Evolutionary conservation across 1,139 yeast species (phyloP).

Genomic region (Sugiyamaella neomexicana): DNA sequence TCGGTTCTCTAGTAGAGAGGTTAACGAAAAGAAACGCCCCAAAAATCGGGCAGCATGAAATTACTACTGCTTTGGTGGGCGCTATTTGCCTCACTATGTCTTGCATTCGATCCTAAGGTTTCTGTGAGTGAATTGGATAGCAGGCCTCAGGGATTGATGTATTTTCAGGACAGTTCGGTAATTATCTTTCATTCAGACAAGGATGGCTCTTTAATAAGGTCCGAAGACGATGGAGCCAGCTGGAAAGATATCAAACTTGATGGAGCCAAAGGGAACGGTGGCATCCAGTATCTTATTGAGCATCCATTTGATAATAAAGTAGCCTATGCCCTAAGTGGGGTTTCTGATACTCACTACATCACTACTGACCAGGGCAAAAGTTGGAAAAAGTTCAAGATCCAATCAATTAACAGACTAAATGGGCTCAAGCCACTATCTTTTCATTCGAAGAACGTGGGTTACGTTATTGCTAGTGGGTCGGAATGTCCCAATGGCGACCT

Average conservation of each 20-base stretch:
- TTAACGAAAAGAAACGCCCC: background rate
- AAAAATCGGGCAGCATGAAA: background rate
- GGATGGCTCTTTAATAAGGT: conserved; percentile 43
- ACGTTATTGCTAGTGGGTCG: conserved; percentile 44
- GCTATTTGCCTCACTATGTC: background rate
- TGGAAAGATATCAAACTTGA: conserved; percentile 48
- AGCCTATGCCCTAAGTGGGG: conserved; percentile 51
- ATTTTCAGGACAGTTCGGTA: conserved; percentile 30
- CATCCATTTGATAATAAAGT: conserved; percentile 50
- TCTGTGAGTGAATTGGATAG: conserved; percentile 14
- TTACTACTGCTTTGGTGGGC: conserved; percentile 5
- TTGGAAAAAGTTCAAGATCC: conserved; percentile 52
- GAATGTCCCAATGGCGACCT: conserved; percentile 43
- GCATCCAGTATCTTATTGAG: conserved; percentile 42
- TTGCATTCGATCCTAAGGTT: conserved; percentile 23
- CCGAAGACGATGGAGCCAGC: conserved; percentile 58
- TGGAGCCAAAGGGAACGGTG: conserved; percentile 28
- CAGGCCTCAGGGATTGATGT: conserved; percentile 41
- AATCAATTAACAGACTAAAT: conserved; percentile 19
- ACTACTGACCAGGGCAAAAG: conserved; percentile 59
- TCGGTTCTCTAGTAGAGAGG: background rate
- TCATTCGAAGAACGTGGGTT: conserved; percentile 47
- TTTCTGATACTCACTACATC: conserved; percentile 44
- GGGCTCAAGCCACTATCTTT: conserved; percentile 37
- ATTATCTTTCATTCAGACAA: conserved; percentile 43